Evolutionary conservation across 495 filamentous ascomycete species (phyloP).

Genomic region (Tetracladium setigerum): DNA sequence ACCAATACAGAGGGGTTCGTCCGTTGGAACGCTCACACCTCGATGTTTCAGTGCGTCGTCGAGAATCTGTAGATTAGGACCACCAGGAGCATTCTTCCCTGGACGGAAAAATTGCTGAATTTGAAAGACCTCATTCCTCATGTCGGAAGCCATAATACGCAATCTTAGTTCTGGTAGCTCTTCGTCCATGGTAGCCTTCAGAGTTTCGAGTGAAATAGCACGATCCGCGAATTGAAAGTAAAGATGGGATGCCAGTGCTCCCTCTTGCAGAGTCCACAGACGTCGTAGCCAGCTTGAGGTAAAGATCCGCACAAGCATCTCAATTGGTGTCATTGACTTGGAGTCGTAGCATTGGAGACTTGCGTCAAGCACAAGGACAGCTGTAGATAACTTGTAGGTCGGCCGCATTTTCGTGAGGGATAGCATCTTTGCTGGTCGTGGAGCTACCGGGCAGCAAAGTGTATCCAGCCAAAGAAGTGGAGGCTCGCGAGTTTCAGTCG

Average conservation of each 20-base stretch:
- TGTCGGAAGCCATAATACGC: not conserved
- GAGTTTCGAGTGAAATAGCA: constrained; percentile 5
- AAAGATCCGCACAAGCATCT: constrained; percentile 16
- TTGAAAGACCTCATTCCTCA: not conserved
- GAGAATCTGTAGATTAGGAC: not conserved
- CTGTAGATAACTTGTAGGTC: constrained; percentile 18
- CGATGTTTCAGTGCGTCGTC: constrained; percentile 21
- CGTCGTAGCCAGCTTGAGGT: constrained; percentile 22
- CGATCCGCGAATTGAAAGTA: constrained; percentile 23
- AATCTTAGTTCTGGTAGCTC: constrained; percentile 1
- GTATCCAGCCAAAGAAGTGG: constrained; percentile 28
- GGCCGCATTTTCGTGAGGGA: constrained; percentile 21
- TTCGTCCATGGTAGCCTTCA: not conserved
- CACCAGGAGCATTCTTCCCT: not conserved
- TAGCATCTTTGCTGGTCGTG: constrained; percentile 8
- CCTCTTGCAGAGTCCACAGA: constrained; percentile 26
- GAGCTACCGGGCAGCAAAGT: constrained; percentile 24
- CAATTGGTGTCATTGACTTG: not conserved
- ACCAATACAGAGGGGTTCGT: constrained; percentile 28
- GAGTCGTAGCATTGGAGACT: constrained; percentile 11
- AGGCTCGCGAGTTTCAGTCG: not conserved
- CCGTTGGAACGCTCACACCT: constrained; percentile 23
- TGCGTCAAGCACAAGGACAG: constrained; percentile 25
- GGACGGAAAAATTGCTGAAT: constrained; percentile 9
- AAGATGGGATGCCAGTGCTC: constrained; percentile 17